phyloP scores from a whole-genome alignment of 306 rosid species.

The Acacia acuminata region DNA sequence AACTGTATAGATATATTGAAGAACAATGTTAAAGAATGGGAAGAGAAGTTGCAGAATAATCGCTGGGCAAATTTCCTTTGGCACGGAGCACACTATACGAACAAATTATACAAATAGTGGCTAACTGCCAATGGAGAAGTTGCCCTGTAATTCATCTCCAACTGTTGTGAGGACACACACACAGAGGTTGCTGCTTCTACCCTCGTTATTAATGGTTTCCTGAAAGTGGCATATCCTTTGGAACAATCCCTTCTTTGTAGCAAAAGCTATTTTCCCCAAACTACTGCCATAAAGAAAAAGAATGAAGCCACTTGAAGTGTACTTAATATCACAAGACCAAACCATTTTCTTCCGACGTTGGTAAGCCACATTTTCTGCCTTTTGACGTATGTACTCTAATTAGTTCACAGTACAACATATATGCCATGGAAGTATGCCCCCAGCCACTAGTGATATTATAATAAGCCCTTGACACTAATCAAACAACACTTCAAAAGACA shows the following conservation, averaged over 20 bases:
- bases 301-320: too few relatives aligned
- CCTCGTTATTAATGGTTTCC: conserved; percentile 31
- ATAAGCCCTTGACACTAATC: background rate
- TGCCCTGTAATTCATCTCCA: conserved; percentile 65
- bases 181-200: background rate
- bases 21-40: background rate
- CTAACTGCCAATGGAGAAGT: conserved; percentile 61
- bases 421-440: background rate
- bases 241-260: conserved; percentile 45
- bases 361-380: too few relatives aligned
- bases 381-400: background rate
- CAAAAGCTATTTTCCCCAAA: too few relatives aligned
- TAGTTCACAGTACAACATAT: background rate
- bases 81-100: conserved; percentile 39
- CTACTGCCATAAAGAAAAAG: too few relatives aligned
- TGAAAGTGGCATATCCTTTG: conserved; percentile 49
- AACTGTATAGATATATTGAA: background rate
- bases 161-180: conserved; percentile 20
- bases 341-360: background rate
- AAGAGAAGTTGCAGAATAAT: conserved; percentile 41
- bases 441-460: background rate
- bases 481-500: background rate
- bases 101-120: conserved; percentile 25
- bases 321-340: background rate
- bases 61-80: conserved; percentile 80